A percentile compares a stretch with the other conserved stretches of the same genome.
Evolutionary conservation across 1,139 yeast species (phyloP).

Genomic region (Lodderomyces pseudojiufengensis): DNA sequence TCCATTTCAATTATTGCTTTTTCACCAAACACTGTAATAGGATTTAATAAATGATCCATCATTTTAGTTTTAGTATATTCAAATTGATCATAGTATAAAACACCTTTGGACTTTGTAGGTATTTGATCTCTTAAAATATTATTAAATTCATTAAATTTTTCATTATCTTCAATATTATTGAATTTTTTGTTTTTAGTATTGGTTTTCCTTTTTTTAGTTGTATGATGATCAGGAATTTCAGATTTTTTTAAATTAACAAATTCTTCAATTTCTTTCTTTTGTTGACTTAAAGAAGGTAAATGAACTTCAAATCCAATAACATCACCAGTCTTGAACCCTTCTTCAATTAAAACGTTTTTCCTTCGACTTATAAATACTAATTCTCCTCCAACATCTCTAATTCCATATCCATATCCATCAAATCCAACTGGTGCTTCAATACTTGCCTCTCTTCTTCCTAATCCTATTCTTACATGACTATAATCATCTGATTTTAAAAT

Average conservation of each 20-base stretch:
- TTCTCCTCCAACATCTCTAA: constrained; percentile 80
- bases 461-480: constrained; percentile 76
- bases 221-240: constrained; percentile 8
- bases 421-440: constrained; percentile 95
- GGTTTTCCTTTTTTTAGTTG: constrained; percentile 18
- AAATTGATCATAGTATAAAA: constrained; percentile 77
- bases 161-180: constrained; percentile 17
- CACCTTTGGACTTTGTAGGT: constrained; percentile 79
- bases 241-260: constrained; percentile 16
- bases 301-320: constrained; percentile 75
- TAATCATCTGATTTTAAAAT: constrained; percentile 46
- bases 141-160: constrained; percentile 20
- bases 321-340: constrained; percentile 70
- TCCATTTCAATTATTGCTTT: constrained; percentile 43
- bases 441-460: constrained; percentile 81
- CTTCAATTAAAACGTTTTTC: constrained; percentile 41
- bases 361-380: constrained; percentile 75
- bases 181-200: constrained; percentile 12
- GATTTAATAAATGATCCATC: constrained; percentile 74
- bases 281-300: constrained; percentile 54
- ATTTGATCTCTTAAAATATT: constrained; percentile 74
- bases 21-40: constrained; percentile 69
- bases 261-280: constrained; percentile 26
- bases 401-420: constrained; percentile 91
- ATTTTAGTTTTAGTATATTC: constrained; percentile 76